Percentiles rank a stretch among this genome's conserved stretches.
phyloP scores from a whole-genome alignment of 2,329 filamentous ascomycete species.

The Davidsoniella neocaledoniae region DNA sequence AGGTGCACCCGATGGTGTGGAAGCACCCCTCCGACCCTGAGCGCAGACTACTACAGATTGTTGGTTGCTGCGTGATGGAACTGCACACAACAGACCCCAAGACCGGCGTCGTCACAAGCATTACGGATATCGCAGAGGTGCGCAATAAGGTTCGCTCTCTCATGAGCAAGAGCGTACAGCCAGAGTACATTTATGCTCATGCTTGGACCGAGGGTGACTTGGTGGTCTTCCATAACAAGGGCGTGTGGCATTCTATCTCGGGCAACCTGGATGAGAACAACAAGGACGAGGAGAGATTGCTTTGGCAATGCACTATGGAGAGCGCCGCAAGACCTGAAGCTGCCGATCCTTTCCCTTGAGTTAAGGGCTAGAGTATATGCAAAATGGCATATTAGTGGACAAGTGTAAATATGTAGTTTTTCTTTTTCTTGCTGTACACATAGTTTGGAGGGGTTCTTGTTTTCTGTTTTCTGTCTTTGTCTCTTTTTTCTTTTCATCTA shows the following conservation, averaged over 20 bases:
- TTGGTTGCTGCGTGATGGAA: constrained; percentile 11
- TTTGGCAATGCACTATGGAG: constrained; percentile 20
- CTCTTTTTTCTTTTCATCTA: not conserved
- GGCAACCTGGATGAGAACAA: constrained; percentile 13
- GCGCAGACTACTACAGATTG: constrained; percentile 8
- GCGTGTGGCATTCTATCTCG: constrained; percentile 20
- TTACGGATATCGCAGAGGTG: constrained; percentile 8
- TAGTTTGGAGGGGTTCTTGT: not conserved
- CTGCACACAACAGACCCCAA: constrained; percentile 8
- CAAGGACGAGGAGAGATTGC: constrained; percentile 15
- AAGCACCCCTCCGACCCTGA: constrained; percentile 7
- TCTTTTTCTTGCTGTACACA: not conserved
- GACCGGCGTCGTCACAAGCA: constrained; percentile 5
- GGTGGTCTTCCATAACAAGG: constrained; percentile 20
- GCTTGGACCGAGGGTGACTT: constrained; percentile 18
- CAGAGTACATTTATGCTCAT: constrained; percentile 20
- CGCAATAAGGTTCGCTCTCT: constrained; percentile 7
- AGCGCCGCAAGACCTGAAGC: constrained; percentile 10
- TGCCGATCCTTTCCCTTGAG: not conserved
- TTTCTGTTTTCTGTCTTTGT: not conserved
- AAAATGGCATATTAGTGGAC: not conserved
- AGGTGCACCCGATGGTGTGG: constrained; percentile 12
- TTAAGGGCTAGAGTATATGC: not conserved
- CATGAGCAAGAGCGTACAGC: constrained; percentile 15
- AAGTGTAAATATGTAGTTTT: not conserved